Evolutionary conservation across 2,329 filamentous ascomycete genomes (phyloP).

Genomic region (Phaeosphaeriaceae sp.): DNA sequence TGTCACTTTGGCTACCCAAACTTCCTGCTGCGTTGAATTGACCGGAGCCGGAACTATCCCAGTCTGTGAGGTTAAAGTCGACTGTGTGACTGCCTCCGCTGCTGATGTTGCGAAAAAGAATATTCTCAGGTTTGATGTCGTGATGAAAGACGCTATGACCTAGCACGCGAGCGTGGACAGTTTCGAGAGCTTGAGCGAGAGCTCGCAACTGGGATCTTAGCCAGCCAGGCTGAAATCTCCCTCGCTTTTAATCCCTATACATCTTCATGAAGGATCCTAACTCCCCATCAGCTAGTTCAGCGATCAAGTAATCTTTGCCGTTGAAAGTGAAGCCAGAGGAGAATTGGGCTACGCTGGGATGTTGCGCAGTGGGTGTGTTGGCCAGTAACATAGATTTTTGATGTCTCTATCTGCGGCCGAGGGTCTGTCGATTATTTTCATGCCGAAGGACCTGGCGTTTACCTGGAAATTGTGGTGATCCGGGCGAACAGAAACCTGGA

Average conservation of each 20-base stretch:
- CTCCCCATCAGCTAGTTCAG: neutral
- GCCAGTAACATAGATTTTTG: too few species aligned
- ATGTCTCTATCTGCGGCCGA: too few species aligned
- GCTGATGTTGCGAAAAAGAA: neutral
- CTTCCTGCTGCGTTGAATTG: neutral
- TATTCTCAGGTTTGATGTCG: constrained; percentile 3
- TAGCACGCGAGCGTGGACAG: neutral
- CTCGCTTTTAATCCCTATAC: too few species aligned
- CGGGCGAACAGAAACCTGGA: too few species aligned
- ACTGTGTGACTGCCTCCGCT: neutral
- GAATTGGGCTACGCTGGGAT: too few species aligned
- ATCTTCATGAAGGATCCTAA: neutral
- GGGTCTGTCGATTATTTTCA: too few species aligned
- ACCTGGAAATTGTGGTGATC: neutral
- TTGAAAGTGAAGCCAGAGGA: neutral
- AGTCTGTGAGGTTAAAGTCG: neutral
- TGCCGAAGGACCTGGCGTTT: too few species aligned
- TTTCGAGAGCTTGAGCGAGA: neutral
- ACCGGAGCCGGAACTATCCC: neutral
- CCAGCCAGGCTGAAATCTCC: neutral
- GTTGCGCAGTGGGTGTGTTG: too few species aligned
- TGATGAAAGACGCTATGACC: neutral
- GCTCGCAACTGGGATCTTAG: neutral
- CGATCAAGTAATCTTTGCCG: neutral
- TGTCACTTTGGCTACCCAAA: neutral